These are phyloP conservation scores for Termitomyces sp. DNA, from an alignment of 768 basidiomycete genomes.

Conservation along the genomic window DNA sequence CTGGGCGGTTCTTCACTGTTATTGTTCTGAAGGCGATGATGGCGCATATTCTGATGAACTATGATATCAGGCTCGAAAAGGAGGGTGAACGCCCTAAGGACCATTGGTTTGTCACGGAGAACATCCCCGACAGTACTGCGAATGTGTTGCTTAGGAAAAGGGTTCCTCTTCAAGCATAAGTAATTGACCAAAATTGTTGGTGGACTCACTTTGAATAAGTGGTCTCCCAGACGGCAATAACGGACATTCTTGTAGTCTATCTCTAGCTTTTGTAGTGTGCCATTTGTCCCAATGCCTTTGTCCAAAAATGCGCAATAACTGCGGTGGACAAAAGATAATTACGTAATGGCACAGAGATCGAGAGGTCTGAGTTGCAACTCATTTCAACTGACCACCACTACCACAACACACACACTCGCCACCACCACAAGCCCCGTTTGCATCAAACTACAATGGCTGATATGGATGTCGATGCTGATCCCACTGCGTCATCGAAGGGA, in stretches of 20 bases:
- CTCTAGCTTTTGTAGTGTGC: neutral
- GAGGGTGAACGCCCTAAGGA: conserved; percentile 5
- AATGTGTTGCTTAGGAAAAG: conserved; percentile 13
- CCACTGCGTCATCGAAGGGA: conserved; percentile 38
- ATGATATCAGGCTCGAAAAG: conserved; percentile 29
- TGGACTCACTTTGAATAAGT: neutral
- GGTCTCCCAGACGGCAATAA: neutral
- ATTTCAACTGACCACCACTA: neutral
- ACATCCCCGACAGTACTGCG: conserved; percentile 9
- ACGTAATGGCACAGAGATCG: neutral
- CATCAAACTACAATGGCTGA: conserved; percentile 41
- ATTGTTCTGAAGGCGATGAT: conserved; percentile 36
- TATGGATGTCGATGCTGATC: conserved; percentile 65
- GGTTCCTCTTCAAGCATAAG: neutral
- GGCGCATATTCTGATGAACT: conserved; percentile 31
- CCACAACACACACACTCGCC: neutral
- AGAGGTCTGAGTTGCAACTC: no score
- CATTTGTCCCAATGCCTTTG: neutral
- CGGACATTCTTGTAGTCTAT: neutral
- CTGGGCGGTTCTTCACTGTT: conserved; percentile 40
- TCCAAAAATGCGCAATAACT: no score
- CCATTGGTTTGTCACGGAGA: conserved; percentile 6
- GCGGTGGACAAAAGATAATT: neutral
- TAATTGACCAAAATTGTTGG: no score
- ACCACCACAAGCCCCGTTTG: neutral